Conservation (phyloP, 2,329 filamentous ascomycete species). For the Talaromyces marneffei region DNA sequence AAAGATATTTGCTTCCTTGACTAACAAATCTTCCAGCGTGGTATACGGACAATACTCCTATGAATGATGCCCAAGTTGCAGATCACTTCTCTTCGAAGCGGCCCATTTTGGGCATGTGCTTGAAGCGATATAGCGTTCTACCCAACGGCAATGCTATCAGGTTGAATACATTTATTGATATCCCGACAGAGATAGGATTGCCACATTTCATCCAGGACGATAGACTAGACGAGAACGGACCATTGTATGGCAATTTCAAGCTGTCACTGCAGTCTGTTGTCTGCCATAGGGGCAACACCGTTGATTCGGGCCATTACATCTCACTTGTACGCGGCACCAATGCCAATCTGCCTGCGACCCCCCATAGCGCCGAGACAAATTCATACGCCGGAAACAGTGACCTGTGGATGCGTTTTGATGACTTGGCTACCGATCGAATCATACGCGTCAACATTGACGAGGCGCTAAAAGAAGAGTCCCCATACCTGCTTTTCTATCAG, state of each 20-base stretch:
- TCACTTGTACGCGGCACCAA: constrained; percentile 70
- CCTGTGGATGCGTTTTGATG: constrained; percentile 89
- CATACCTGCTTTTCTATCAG: constrained; percentile 93
- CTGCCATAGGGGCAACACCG: constrained; percentile 79
- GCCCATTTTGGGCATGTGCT: constrained; percentile 83
- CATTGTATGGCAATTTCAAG: constrained; percentile 82
- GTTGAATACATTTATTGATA: constrained; percentile 80
- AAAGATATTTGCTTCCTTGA: background rate
- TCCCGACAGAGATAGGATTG: constrained; percentile 74
- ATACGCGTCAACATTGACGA: constrained; percentile 69
- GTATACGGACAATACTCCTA: constrained; percentile 66
- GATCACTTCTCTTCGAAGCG: constrained; percentile 75
- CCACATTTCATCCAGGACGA: constrained; percentile 88
- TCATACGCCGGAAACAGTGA: constrained; percentile 54
- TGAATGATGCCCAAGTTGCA: constrained; percentile 73
- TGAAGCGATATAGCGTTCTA: constrained; percentile 81
- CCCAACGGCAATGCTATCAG: constrained; percentile 62
- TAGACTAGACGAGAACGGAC: constrained; percentile 59
- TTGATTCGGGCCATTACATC: constrained; percentile 88
- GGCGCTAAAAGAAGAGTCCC: constrained; percentile 77
- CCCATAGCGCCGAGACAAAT: constrained; percentile 22
- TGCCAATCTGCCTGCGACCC: constrained; percentile 29
- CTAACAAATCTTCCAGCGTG: constrained; percentile 55
- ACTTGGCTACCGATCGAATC: constrained; percentile 69
- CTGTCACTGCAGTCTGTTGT: constrained; percentile 85